These are phyloP conservation scores for Lactarius indigo DNA, from an alignment of 768 basidiomycete species.

Conservation along the genomic window DNA sequence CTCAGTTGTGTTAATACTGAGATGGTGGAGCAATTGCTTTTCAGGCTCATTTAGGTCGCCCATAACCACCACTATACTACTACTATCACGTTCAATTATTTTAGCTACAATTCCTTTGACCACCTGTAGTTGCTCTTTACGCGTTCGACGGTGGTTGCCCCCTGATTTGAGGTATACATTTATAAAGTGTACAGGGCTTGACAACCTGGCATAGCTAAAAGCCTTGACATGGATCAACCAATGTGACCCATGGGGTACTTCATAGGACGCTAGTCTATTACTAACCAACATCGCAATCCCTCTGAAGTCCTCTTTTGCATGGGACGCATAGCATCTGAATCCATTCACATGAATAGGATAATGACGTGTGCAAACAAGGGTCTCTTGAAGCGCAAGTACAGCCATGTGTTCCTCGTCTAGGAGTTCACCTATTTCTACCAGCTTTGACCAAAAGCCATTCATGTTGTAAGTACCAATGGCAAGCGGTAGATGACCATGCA, in stretches of 20 bases:
- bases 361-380: neutral
- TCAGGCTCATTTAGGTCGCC: neutral
- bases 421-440: neutral
- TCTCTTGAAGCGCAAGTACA: neutral
- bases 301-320: neutral
- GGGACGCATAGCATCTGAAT: neutral
- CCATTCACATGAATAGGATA: neutral
- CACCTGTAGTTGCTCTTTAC: neutral
- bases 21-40: neutral
- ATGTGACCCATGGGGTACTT: slow-evolving; percentile 1
- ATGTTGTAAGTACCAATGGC: neutral
- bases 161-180: slow-evolving; percentile 1
- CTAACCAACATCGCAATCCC: neutral
- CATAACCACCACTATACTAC: neutral
- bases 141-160: neutral
- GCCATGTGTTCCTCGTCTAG: neutral
- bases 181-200: neutral
- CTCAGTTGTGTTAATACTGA: neutral
- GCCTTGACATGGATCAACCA: slow-evolving; percentile 4
- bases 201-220: neutral
- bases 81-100: neutral
- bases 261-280: neutral
- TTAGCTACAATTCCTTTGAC: neutral
- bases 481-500: too few species aligned
- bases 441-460: neutral